Base-by-base conservation (phyloP, 352 stramenopile genomes). In the Albugo candida region DNA sequence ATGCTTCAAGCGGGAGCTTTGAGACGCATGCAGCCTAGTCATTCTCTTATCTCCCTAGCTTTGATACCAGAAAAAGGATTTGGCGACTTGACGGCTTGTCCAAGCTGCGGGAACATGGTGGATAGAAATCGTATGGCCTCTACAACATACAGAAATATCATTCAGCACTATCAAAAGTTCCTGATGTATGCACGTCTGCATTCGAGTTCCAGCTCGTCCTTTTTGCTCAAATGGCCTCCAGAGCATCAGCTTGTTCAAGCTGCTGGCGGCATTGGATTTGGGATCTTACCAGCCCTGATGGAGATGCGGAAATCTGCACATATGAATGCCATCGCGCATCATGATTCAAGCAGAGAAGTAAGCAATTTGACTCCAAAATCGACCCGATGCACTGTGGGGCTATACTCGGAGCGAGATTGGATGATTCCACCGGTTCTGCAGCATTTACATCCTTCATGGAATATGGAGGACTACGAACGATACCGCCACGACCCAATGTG, bases 401-500 rank as follows among this genome's bases (percentile, higher is more conserved):
- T 24, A 8, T 24, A 24, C 8, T 43, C 8, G 17, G 20, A 43
- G 8, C 3, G 17, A 19, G 76, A 95, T 51, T 54, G 92, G 1
- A 55, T 73, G 0, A 82, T 97, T 18, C 91, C 92, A 11, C 92
- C 91, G 2, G 70, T 97, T n/a, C 82, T 97, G 47, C 66, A 82
- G 45, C 85, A 77, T 19, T 53, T 95, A 5, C 85, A 97, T 52
- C 87, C 86, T 14, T 84, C 67, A 13, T 70, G 97, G 31, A 59
- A 62, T 0, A 57, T 66, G 1, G 65, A 81, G 17, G 84, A 92
- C 24, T 97, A 96, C 61, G 55, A 66, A 21, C 67, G 79, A 39
- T 93, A 96, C 49, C 77, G 81, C 11, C 60, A 69, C 47, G 92
- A 98, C 49, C 85, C 91, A 13, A 80, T 97, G 19, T 98, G 97